Evolutionary conservation across 805 yeast genomes (phyloP).

Genomic region (Yarrowia hollandica): DNA sequence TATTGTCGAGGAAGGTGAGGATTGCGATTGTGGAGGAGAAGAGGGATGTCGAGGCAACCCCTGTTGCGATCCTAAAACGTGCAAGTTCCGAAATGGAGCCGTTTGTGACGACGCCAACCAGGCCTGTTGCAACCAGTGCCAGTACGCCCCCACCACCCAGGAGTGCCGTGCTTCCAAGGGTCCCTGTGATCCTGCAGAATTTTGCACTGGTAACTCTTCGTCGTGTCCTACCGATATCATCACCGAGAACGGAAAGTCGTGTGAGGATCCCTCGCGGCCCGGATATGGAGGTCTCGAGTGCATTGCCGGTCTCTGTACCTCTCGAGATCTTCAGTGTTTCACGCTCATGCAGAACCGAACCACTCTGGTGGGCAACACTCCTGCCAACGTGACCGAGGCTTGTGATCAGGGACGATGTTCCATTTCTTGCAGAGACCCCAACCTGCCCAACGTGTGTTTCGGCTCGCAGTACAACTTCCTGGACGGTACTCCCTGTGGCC

Average conservation of each 20-base stretch:
- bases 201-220: conserved; percentile 42
- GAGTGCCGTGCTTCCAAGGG: conserved; percentile 41
- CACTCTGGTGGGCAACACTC: conserved; percentile 30
- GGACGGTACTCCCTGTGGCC: conserved; percentile 43
- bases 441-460: conserved; percentile 36
- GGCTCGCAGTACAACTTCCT: conserved; percentile 39
- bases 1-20: conserved; percentile 45
- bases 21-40: conserved; percentile 45
- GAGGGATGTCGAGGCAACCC: conserved; percentile 40
- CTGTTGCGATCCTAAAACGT: conserved; percentile 42
- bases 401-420: conserved; percentile 37
- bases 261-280: conserved; percentile 32
- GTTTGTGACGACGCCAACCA: conserved; percentile 30
- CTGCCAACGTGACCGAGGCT: conserved; percentile 37
- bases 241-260: conserved; percentile 38
- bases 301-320: conserved; percentile 43
- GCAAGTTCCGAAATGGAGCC: conserved; percentile 35
- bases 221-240: conserved; percentile 39
- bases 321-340: conserved; percentile 42
- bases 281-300: conserved; percentile 33
- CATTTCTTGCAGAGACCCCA: conserved; percentile 37
- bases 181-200: conserved; percentile 42
- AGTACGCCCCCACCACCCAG: conserved; percentile 37
- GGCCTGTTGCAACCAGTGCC: conserved; percentile 40
- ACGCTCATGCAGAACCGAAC: conserved; percentile 37